These are phyloP conservation scores for Boletus rubescentipes DNA, from an alignment of 768 basidiomycete genomes.

Conservation along the genomic window DNA sequence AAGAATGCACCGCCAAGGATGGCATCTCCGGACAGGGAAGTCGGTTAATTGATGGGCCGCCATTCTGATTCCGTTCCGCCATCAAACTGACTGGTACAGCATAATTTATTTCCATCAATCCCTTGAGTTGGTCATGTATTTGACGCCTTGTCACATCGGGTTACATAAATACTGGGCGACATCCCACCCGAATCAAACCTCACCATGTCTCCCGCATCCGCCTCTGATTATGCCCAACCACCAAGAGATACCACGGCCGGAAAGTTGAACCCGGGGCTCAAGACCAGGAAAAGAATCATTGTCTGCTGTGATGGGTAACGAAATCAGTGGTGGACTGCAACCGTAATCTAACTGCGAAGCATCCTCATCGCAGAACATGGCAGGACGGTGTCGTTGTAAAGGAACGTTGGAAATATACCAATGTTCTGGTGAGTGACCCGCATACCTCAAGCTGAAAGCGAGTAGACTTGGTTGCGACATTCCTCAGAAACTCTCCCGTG, in stretches of 20 bases:
- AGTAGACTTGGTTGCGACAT: background rate
- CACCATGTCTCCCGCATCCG: conserved; percentile 14
- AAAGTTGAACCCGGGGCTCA: conserved; percentile 1
- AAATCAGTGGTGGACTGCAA: background rate
- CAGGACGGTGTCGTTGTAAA: conserved; percentile 56
- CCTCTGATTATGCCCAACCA: background rate
- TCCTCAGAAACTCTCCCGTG: conserved; percentile 52
- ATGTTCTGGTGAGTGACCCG: conserved; percentile 46
- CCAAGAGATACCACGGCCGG: background rate
- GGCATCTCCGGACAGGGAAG: background rate
- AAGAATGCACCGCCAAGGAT: background rate
- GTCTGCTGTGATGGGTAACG: conserved; percentile 73
- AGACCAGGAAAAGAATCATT: conserved; percentile 56
- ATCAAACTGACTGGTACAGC: background rate
- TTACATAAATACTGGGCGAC: conserved; percentile 26
- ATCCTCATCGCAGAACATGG: conserved; percentile 54
- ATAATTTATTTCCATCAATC: background rate
- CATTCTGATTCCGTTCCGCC: background rate
- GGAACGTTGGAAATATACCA: conserved; percentile 51
- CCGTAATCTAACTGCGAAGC: background rate
- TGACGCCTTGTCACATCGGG: background rate
- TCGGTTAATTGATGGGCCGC: background rate
- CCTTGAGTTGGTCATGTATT: background rate
- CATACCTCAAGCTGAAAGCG: background rate
- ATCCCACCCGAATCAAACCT: background rate